Evolutionary conservation across 169 alveolate species (phyloP).

Genomic region (Plasmodium relictum): DNA sequence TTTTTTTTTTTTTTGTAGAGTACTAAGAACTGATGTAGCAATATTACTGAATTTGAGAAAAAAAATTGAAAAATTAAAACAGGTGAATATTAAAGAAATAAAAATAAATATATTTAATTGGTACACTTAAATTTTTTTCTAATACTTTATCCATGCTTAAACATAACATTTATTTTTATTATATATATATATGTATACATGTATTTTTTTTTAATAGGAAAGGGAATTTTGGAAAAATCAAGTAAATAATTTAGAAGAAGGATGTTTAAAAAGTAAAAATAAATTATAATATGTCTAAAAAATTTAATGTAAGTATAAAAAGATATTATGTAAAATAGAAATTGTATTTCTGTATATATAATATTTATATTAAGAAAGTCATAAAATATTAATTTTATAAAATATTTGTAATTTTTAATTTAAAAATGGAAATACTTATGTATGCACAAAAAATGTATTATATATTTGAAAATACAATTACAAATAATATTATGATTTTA

Average conservation of each 20-base stretch:
- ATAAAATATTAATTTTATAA: not conserved
- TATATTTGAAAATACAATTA: not conserved
- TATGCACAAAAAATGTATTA: not conserved
- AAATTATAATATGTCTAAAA: constrained; percentile 3
- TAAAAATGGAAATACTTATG: not conserved
- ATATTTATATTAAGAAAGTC: too few relatives aligned
- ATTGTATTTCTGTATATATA: too few relatives aligned
- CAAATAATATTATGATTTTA: not conserved
- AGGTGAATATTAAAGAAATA: constrained; percentile 6
- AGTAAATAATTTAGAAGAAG: constrained; percentile 63
- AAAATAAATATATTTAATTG: not conserved
- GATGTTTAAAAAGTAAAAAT: constrained; percentile 37
- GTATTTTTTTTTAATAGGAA: constrained; percentile 23
- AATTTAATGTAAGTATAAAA: not conserved
- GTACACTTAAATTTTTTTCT: not conserved
- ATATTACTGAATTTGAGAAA: constrained; percentile 62
- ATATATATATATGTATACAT: not conserved
- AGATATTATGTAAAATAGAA: not conserved
- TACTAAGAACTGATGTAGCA: constrained; percentile 73
- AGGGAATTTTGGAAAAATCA: constrained; percentile 59
- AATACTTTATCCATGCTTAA: not conserved
- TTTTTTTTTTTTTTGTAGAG: constrained; percentile 26
- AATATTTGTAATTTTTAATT: not conserved
- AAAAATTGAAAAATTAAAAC: constrained; percentile 72
- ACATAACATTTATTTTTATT: not conserved